Base-by-base conservation (phyloP, 352 stramenopile species). In the Phytophthora ohioensis region DNA sequence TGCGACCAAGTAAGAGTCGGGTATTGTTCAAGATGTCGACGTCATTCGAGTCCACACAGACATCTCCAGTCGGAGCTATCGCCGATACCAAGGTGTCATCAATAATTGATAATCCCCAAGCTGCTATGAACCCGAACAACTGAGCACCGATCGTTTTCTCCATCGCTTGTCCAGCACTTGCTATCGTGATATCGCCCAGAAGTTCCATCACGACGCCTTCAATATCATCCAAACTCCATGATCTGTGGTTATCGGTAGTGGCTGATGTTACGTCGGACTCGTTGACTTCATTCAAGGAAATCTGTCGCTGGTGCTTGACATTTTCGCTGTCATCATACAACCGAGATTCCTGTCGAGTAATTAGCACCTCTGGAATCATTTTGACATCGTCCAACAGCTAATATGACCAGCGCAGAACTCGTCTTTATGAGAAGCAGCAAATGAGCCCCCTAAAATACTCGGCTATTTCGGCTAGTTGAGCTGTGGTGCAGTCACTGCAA, bases 101-200 rank as follows among this genome's bases (percentile, higher is more conserved):
- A n/a, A 89, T 12, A 9, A 78, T 36, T 0, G 43, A 34, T 1
- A 46, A 45, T 3, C 76, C 42, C 17, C 62, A 73, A 11, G 51
- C 21, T 10, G 80, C 65, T 0, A 75, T 54, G 51, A 74, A 88
- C 9, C 41, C 45, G 12, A 71, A 57, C 30, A 92, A 65, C 2
- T 57, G 73, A 0, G 48, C 27, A 30, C 63, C 51, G 11, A 84
- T 69, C 27, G 81, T 73, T 1, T 21, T 60, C 32, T 77, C 68
- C 2, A 85, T 52, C 15, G 76, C 76, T 17, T 64, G 8, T 8
- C 27, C 30, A 8, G 75, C 46, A 6, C 76, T 64, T 6, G 52
- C 52, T 1, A 64, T 30, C 4, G 72, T 60, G 12, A 86, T 43
- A 34, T 81, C 72, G 2, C 62, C 46, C 9, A 83, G 21, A 42